These are phyloP conservation scores for Ostreobium quekettii DNA, from an alignment of 139 green algal species.

Conservation along the genomic window DNA sequence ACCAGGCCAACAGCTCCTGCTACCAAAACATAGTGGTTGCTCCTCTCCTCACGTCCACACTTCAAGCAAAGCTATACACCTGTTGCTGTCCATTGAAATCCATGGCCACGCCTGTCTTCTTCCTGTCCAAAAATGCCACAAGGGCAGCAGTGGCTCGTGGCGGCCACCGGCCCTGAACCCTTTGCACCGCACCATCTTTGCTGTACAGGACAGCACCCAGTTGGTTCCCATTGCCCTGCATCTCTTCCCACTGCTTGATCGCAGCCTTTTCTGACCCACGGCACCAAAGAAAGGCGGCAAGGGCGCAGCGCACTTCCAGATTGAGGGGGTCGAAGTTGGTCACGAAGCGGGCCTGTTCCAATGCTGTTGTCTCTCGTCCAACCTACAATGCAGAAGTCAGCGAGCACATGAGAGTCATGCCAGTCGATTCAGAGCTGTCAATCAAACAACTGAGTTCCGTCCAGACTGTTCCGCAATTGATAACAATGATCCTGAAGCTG, in stretches of 20 bases:
- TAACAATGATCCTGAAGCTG: too few species aligned
- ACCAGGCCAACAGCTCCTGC: too few species aligned
- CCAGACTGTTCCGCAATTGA: too few species aligned
- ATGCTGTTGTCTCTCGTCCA: too few species aligned
- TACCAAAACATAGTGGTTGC: too few species aligned
- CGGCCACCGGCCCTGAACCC: slow-evolving; percentile 32
- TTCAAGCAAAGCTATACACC: slow-evolving; percentile 18
- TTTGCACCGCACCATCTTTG: slow-evolving; percentile 23
- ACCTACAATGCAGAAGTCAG: too few species aligned
- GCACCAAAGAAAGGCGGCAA: slow-evolving; percentile 35
- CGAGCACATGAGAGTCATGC: too few species aligned
- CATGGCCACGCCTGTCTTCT: slow-evolving; percentile 17
- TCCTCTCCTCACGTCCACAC: too few species aligned
- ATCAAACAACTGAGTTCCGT: too few species aligned
- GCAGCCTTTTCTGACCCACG: slow-evolving; percentile 23
- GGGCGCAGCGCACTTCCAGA: slow-evolving; percentile 34
- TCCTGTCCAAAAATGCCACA: slow-evolving; percentile 30
- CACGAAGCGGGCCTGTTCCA: too few species aligned
- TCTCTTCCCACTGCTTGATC: slow-evolving; percentile 33
- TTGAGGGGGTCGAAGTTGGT: slow-evolving; percentile 37
- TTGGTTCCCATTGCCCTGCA: slow-evolving; percentile 33
- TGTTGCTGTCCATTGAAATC: slow-evolving; percentile 31
- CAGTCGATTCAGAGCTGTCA: too few species aligned
- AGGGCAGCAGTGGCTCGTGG: slow-evolving; percentile 37
- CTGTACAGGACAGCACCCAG: slow-evolving; percentile 36